Conservation (phyloP, 2,329 filamentous ascomycete genomes). For the Aspergillus hiratsukae region DNA sequence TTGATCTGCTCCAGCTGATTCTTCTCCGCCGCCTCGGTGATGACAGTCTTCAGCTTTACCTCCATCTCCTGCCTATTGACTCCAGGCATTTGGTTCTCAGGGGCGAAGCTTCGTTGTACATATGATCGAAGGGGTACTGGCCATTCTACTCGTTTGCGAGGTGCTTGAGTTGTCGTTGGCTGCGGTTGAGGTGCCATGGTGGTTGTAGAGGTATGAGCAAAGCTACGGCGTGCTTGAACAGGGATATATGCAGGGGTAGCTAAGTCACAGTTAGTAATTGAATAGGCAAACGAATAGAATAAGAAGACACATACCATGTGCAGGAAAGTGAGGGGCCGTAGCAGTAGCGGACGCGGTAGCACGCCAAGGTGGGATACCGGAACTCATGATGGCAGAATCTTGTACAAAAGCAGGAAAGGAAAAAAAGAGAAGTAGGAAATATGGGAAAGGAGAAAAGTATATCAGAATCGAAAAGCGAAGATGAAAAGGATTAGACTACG, state of each 20-base stretch:
- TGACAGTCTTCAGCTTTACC: constrained; percentile 76
- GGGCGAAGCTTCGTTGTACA: constrained; percentile 82
- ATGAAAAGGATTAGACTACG: neutral
- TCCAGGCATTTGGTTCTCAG: constrained; percentile 61
- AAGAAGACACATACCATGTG: constrained; percentile 27
- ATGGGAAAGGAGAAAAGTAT: constrained; percentile 10
- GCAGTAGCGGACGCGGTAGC: constrained; percentile 26
- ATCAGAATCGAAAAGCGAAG: neutral
- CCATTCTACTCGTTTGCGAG: constrained; percentile 64
- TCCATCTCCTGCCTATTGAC: constrained; percentile 70
- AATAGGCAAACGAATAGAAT: neutral
- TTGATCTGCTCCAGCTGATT: constrained; percentile 68
- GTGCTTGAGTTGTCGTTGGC: constrained; percentile 34
- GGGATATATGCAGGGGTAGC: constrained; percentile 55
- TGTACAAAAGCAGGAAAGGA: constrained; percentile 14
- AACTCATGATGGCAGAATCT: constrained; percentile 30
- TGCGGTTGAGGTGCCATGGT: constrained; percentile 19
- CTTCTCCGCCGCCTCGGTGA: constrained; percentile 73
- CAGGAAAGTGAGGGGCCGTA: constrained; percentile 24
- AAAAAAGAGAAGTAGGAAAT: constrained; percentile 11
- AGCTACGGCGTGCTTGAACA: constrained; percentile 59
- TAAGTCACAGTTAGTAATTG: constrained; percentile 18
- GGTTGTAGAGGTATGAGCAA: constrained; percentile 41
- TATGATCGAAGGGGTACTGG: constrained; percentile 78
- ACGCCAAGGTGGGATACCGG: constrained; percentile 38